phyloP scores from a whole-genome alignment of 176 grass and related monocot genomes.

The Metroxylon sagu region DNA sequence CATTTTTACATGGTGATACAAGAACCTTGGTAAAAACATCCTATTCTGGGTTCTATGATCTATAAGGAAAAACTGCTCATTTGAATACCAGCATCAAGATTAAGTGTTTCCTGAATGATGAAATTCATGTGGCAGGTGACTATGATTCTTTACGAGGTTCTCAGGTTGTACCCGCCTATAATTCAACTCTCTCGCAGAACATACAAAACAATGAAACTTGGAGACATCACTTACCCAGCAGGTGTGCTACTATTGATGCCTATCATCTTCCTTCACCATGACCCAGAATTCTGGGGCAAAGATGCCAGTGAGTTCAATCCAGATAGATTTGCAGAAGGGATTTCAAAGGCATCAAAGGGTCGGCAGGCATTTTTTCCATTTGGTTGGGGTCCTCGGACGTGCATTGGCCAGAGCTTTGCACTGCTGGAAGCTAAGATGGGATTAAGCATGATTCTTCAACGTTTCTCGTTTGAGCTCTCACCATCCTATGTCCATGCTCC shows the following conservation, averaged over 20 bases:
- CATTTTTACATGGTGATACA: too few species aligned
- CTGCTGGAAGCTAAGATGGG: conserved; percentile 63
- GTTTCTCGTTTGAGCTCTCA: conserved; percentile 54
- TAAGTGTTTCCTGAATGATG: too few species aligned
- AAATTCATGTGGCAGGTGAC: conserved; percentile 41
- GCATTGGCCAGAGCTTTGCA: conserved; percentile 54
- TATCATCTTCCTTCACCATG: conserved; percentile 42
- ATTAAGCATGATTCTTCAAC: conserved; percentile 44
- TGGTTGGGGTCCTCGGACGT: conserved; percentile 37
- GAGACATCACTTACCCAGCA: conserved; percentile 40
- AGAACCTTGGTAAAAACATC: too few species aligned
- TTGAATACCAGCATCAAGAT: too few species aligned
- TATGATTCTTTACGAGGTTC: conserved; percentile 65
- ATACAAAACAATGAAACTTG: conserved; percentile 34
- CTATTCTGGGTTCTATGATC: too few species aligned
- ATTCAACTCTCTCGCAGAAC: conserved; percentile 16
- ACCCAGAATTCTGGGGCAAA: conserved; percentile 47
- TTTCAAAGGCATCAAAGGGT: conserved; percentile 45
- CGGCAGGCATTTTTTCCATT: conserved; percentile 35
- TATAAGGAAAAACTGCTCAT: too few species aligned
- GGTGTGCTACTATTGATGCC: conserved; percentile 23
- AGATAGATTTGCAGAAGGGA: conserved; percentile 47
- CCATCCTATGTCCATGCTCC: conserved; percentile 48
- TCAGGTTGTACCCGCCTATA: conserved; percentile 49
- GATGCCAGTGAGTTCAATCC: conserved; percentile 45